Conservation (phyloP, 805 yeast species). For the Wickerhamiella dianesei region DNA sequence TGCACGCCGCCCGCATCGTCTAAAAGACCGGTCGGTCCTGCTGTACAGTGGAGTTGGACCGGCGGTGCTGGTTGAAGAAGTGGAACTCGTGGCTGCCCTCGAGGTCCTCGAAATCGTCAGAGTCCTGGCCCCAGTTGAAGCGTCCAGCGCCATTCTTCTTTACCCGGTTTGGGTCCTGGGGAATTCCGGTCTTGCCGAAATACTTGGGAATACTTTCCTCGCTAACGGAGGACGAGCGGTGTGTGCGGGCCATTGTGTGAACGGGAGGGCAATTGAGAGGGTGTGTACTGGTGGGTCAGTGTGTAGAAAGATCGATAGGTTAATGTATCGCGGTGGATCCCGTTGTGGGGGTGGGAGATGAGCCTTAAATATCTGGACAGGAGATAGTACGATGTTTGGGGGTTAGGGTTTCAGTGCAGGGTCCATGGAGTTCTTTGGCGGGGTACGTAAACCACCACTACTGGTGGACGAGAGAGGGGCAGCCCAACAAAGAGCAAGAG, state of each 20-base stretch:
- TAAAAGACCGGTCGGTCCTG: slow-evolving; percentile 1
- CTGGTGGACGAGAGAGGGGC: no score
- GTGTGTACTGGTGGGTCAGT: no score
- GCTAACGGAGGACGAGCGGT: slow-evolving; percentile 26
- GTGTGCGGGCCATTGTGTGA: slow-evolving; percentile 20
- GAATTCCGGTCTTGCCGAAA: slow-evolving; percentile 69
- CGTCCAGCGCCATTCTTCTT: slow-evolving; percentile 80
- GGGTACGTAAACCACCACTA: no score
- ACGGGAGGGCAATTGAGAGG: no score
- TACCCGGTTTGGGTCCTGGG: slow-evolving; percentile 58
- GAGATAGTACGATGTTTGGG: not conserved
- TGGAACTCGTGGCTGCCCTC: slow-evolving; percentile 43
- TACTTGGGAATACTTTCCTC: slow-evolving; percentile 53
- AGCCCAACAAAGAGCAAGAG: no score
- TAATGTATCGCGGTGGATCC: not conserved
- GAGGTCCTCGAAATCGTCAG: slow-evolving; percentile 58
- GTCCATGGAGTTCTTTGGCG: not conserved
- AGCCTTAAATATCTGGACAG: not conserved
- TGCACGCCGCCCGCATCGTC: no score
- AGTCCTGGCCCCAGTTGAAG: slow-evolving; percentile 67
- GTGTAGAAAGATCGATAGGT: no score
- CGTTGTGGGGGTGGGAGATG: not conserved
- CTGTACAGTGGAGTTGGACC: slow-evolving; percentile 24
- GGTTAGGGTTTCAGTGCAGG: not conserved
- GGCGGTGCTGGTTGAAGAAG: slow-evolving; percentile 25